Evolutionary conservation across 2,329 filamentous ascomycete species (phyloP), one percentile per base, ranked within the genome.

Genomic region (Aspergillus ibericus): DNA sequence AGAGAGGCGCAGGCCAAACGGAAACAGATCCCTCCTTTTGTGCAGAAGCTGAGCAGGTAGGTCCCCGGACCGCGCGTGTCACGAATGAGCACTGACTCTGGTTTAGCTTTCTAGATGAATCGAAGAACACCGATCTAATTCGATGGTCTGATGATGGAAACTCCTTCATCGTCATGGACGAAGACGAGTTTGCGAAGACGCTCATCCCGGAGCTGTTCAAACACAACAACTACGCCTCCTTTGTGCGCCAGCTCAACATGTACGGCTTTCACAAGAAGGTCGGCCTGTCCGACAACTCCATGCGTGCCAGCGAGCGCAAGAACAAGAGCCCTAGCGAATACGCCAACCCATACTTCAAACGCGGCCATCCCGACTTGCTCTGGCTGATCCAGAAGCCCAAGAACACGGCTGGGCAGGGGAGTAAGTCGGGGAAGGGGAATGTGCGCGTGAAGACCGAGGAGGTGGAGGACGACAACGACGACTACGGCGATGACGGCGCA

Each of bases 271-370:
- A 86, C 68, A 86, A 86, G 69, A 89, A 91, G 42, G 91, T 95
- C 4, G 91, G 91, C 4, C 83, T 99, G 16, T 96, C 93, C 4
- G 95, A 99, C 76, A 97, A 97, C 72, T 97, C 93, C 0, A 96
- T 99, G 90, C 90, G 95, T 66, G 93, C 96, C 5, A 97, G 93
- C 72, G 95, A 98, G 78, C 88, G 93, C 61, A 96, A 97, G 75
- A 93, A 93, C 73, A 99, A 99, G 79, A 96, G 92, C 59, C 95
- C 95, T 0, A 98, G 93, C 82, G 95, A 98, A 81, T 99, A 99
- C 75, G 93, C 91, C 66, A 97, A 99, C 74, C 92, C 92, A 9
- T 99, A 93, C 78, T 99, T 99, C 78, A 91, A 92, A 67, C 90
- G 92, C 47, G 93, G 93, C 4, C 89, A 96, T 65, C 93, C 93